These are phyloP conservation scores for Pyrenula aspistea DNA, from an alignment of 495 filamentous ascomycete species.

Conservation along the genomic window DNA sequence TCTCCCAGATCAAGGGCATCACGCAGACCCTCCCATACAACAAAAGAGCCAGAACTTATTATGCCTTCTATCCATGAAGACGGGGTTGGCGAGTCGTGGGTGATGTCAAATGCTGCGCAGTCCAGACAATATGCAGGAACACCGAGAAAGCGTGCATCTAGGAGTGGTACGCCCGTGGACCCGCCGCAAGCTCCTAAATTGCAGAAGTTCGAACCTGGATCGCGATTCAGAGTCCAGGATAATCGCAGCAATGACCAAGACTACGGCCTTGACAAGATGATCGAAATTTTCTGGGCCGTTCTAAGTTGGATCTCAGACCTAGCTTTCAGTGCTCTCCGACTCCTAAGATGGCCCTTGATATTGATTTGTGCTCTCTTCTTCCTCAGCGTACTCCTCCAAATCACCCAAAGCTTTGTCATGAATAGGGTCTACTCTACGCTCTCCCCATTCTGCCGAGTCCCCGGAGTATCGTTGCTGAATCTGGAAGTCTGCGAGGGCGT, in stretches of 20 bases:
- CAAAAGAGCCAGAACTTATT: conserved; percentile 29
- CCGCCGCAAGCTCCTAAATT: not conserved
- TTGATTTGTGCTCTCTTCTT: conserved; percentile 40
- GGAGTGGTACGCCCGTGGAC: not conserved
- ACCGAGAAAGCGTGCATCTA: not conserved
- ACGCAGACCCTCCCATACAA: conserved; percentile 10
- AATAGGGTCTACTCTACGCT: conserved; percentile 34
- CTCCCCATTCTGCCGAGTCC: conserved; percentile 53
- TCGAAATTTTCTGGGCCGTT: conserved; percentile 5
- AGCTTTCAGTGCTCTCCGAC: conserved; percentile 33
- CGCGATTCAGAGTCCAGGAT: not conserved
- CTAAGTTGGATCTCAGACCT: conserved; percentile 34
- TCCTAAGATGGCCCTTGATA: conserved; percentile 42
- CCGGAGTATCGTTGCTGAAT: conserved; percentile 42
- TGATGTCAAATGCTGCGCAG: conserved; percentile 9
- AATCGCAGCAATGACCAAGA: conserved; percentile 5
- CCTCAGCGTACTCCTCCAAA: conserved; percentile 29
- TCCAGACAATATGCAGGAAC: conserved; percentile 7
- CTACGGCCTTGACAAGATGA: conserved; percentile 3
- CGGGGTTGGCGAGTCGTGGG: conserved; percentile 17
- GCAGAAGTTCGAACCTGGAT: not conserved
- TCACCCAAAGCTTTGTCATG: conserved; percentile 38
- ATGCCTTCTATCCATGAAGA: conserved; percentile 31
- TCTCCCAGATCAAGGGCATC: not conserved
- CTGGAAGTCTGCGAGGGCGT: conserved; percentile 42